Conservation (phyloP, 208 protist genomes). For the Leishmania tarentolae region DNA sequence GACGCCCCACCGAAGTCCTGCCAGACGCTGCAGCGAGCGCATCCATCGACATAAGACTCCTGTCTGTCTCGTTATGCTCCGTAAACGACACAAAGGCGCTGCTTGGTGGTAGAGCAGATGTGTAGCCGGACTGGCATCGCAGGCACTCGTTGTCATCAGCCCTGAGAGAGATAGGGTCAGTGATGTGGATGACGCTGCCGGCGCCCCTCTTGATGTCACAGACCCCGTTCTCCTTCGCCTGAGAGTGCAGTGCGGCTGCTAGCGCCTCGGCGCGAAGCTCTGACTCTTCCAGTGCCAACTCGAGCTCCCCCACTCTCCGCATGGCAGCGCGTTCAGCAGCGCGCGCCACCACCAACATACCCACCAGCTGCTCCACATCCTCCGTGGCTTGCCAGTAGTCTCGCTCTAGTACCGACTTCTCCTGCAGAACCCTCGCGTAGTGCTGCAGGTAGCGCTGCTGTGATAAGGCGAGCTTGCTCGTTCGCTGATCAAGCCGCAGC, state of each 20-base stretch:
- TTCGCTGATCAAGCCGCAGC: constrained; percentile 23
- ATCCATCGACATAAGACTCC: background rate
- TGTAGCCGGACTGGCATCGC: background rate
- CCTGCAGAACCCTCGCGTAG: constrained; percentile 19
- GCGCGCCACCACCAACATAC: constrained; percentile 22
- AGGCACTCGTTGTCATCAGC: background rate
- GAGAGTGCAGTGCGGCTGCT: background rate
- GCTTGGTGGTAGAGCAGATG: constrained; percentile 2
- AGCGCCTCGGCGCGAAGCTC: constrained; percentile 3
- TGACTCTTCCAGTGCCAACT: constrained; percentile 18
- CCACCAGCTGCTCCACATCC: constrained; percentile 21
- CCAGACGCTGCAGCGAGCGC: background rate
- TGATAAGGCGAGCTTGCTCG: constrained; percentile 10
- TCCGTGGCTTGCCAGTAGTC: constrained; percentile 13
- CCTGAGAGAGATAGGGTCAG: background rate
- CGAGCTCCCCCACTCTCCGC: constrained; percentile 20
- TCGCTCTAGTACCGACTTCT: constrained; percentile 15
- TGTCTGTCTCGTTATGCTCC: background rate
- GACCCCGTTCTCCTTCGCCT: background rate
- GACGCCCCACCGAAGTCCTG: constrained; percentile 1
- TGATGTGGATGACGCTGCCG: background rate
- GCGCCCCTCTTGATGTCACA: background rate
- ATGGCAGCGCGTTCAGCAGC: constrained; percentile 29
- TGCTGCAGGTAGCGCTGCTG: constrained; percentile 21
- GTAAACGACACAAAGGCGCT: constrained; percentile 11